Conservation (phyloP, 306 rosid species). For the Vigna reflexopilosa region DNA sequence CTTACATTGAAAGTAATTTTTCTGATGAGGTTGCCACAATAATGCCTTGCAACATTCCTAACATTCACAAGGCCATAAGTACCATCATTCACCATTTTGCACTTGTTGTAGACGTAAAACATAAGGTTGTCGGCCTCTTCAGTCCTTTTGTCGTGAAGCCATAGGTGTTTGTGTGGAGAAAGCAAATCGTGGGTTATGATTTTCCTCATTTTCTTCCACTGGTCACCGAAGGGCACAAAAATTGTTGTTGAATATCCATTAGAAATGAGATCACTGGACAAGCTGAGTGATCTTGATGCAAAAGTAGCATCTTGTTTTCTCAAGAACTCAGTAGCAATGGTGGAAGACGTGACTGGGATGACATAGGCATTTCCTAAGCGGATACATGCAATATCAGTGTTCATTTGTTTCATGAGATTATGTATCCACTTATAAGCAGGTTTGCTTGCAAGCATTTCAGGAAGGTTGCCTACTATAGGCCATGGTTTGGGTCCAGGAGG, state of each 20-base stretch:
- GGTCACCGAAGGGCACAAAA: no score
- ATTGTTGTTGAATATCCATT: no score
- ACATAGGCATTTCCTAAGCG: slow-evolving; percentile 52
- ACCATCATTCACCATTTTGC: background rate
- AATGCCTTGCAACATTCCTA: slow-evolving; percentile 40
- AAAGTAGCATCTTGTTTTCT: slow-evolving; percentile 51
- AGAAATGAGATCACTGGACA: no score
- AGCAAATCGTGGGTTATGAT: background rate
- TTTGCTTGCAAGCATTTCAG: slow-evolving; percentile 26
- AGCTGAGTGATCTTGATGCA: no score
- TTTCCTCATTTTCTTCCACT: no score
- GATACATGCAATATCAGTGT: slow-evolving; percentile 57
- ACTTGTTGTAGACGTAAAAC: slow-evolving; percentile 38
- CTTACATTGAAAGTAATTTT: slow-evolving; percentile 48
- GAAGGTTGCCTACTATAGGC: no score
- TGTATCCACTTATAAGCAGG: slow-evolving; percentile 48
- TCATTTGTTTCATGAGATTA: slow-evolving; percentile 38
- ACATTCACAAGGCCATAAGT: slow-evolving; percentile 26
- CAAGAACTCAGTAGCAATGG: slow-evolving; percentile 47
- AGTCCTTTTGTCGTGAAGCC: no score
- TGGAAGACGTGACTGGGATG: slow-evolving; percentile 40
- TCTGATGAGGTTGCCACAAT: slow-evolving; percentile 43
- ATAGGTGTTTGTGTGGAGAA: background rate
- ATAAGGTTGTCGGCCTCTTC: slow-evolving; percentile 41
- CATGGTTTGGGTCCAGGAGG: no score